Percentiles rank a stretch among this genome's conserved stretches.
phyloP scores from a whole-genome alignment of 2,329 filamentous ascomycete genomes.

The Cytospora piceae region DNA sequence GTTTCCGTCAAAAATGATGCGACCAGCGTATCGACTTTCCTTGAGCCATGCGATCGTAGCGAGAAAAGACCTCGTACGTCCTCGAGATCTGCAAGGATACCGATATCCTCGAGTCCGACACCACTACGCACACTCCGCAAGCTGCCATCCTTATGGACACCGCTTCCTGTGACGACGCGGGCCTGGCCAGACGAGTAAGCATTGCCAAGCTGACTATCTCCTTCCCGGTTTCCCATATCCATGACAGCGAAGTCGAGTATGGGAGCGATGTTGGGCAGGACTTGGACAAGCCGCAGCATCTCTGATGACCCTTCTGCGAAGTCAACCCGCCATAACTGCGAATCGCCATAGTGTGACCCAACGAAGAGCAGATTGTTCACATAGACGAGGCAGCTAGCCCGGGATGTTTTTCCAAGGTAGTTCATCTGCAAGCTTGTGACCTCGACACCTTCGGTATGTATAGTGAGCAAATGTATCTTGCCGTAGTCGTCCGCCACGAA shows the following conservation, averaged over 20 bases:
- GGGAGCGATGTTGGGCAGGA: constrained; percentile 82
- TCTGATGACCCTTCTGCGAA: constrained; percentile 43
- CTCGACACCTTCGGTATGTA: constrained; percentile 67
- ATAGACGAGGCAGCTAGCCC: constrained; percentile 79
- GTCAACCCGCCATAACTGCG: constrained; percentile 74
- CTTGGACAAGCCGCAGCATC: constrained; percentile 70
- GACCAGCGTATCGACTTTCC: constrained; percentile 70
- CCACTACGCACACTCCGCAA: constrained; percentile 90
- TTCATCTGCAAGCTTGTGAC: constrained; percentile 75
- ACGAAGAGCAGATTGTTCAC: constrained; percentile 78
- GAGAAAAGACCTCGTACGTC: constrained; percentile 75
- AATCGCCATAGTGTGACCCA: constrained; percentile 91
- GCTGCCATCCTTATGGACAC: constrained; percentile 85
- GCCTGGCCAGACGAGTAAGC: constrained; percentile 96
- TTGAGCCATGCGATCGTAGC: constrained; percentile 55
- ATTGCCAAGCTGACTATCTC: constrained; percentile 74
- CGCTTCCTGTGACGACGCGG: constrained; percentile 89
- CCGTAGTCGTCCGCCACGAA: constrained; percentile 94
- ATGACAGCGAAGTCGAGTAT: constrained; percentile 92
- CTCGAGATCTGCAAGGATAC: constrained; percentile 77
- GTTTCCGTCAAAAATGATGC: constrained; percentile 85
- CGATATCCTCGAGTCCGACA: constrained; percentile 87
- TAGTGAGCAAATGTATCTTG: constrained; percentile 79
- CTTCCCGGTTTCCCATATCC: constrained; percentile 88
- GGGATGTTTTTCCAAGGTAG: constrained; percentile 67